Base-by-base conservation (phyloP, 371 early-diverging fungal genomes). In the Globomyces sp. region DNA sequence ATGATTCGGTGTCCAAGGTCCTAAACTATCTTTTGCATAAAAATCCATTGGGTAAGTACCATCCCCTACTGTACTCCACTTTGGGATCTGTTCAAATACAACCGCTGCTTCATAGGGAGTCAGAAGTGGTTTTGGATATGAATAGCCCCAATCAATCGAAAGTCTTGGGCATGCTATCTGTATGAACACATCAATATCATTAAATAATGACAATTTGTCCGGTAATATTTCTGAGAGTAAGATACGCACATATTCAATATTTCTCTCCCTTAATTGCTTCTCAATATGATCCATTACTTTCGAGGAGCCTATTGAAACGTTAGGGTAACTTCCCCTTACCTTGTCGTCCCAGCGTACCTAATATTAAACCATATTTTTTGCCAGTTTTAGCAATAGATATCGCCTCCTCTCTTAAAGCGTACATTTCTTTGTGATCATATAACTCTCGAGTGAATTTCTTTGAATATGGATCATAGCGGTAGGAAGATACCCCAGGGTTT, bases 111-210 rank as follows among this genome's bases (percentile, higher is more conserved):
- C 99, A 74, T 98, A 99, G 0, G 99, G 97, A 9, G 92, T 92
- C 46, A 99, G 76, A 48, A 99, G 78, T 10, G 99, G 99, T 70
- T 90, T 95, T 2, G 85, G 74, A 77, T 96, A 99, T 0, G 94
- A 90, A 74, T 92, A 93, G 1, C 99, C 99, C 99, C 99, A 99
- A 79, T 99, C 99, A 47, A 99, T 99, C 2, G 96, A 95, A 49
- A 99, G 80, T 34, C 99, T 78, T 44, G 99, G 99, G 76, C 99
- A 99, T 0, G 96, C 92, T 52, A 98, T 89, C 76, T 99, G 99
- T 58, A 99, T 91, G 90, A 95, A 99, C 74, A 88, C 91, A 71
- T 96, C 97, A 60, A 98, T 87, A 70, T 94, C 91, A 9, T 83
- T 81, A 69, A 96, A 94, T 81, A 86, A 88, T 11, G 87, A 88